Conservation (phyloP, 345 rosid species). For the Eucalyptus virginea region DNA sequence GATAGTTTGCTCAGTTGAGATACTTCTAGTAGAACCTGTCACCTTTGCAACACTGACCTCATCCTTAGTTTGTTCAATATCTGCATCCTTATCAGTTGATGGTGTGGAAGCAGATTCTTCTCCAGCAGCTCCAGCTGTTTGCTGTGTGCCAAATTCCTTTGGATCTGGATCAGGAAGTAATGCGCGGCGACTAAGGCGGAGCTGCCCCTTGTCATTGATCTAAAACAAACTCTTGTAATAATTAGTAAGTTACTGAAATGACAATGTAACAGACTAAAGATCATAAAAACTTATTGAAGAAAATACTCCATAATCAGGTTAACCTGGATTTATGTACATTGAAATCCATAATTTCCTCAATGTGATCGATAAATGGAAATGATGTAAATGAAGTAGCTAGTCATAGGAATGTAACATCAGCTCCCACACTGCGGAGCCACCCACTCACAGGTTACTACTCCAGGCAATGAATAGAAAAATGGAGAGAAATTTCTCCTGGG, state of each 20-base stretch:
- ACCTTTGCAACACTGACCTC: constrained; percentile 5
- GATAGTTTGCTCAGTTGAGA: constrained; percentile 15
- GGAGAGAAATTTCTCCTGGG: neutral
- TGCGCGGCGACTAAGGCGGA: constrained; percentile 82
- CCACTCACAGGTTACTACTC: neutral
- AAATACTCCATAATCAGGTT: neutral
- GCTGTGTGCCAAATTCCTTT: constrained; percentile 28
- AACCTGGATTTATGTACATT: neutral
- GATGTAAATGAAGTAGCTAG: neutral
- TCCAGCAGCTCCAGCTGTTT: constrained; percentile 9
- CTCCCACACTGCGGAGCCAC: neutral
- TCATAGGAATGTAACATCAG: neutral
- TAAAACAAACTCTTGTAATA: constrained; percentile 5
- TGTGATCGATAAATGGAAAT: neutral
- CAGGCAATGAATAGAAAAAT: neutral
- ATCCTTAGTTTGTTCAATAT: constrained; percentile 9
- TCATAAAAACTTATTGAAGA: neutral
- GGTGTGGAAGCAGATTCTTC: constrained; percentile 4
- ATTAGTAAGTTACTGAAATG: neutral
- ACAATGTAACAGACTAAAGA: neutral
- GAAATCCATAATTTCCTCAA: neutral
- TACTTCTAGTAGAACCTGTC: constrained; percentile 18
- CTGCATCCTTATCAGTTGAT: constrained; percentile 12
- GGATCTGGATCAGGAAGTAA: constrained; percentile 58
- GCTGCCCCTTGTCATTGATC: constrained; percentile 96